These are phyloP conservation scores for Ustilago nuda DNA, from an alignment of 1,284 basidiomycete genomes.

Conservation along the genomic window DNA sequence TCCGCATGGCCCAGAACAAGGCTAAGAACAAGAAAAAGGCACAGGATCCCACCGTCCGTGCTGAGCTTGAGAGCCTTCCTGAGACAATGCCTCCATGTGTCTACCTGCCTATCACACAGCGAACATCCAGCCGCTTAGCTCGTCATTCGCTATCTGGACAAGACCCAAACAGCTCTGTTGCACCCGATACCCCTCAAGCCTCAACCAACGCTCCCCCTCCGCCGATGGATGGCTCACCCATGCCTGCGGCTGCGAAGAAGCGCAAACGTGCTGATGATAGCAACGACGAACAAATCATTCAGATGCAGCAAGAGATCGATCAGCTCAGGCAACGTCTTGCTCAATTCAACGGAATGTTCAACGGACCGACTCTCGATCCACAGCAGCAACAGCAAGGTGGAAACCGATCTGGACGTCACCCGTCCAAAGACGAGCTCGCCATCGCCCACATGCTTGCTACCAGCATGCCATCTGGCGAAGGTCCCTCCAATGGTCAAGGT, in stretches of 20 bases:
- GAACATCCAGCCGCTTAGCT: conserved; percentile 36
- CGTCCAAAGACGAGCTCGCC: conserved; percentile 58
- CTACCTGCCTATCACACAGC: conserved; percentile 51
- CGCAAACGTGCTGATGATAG: conserved; percentile 46
- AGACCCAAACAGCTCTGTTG: conserved; percentile 27
- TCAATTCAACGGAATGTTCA: conserved; percentile 48
- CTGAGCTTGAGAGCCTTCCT: conserved; percentile 47
- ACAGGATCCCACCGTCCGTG: conserved; percentile 37
- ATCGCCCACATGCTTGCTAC: conserved; percentile 60
- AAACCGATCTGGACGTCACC: conserved; percentile 33
- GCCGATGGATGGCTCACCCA: conserved; percentile 40
- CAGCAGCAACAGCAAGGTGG: conserved; percentile 30
- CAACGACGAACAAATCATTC: conserved; percentile 37
- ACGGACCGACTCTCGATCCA: conserved; percentile 24
- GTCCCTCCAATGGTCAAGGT: conserved; percentile 26
- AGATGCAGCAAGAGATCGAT: conserved; percentile 47
- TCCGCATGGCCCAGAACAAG: conserved; percentile 54
- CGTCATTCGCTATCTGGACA: conserved; percentile 30
- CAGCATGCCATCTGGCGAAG: conserved; percentile 61
- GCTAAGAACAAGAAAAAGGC: conserved; percentile 53
- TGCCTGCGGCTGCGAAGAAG: conserved; percentile 44
- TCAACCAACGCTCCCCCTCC: conserved; percentile 13
- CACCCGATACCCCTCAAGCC: conserved; percentile 22
- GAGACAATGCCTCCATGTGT: conserved; percentile 54
- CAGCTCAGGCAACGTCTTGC: conserved; percentile 48